Evolutionary conservation across 495 filamentous ascomycete species (phyloP).

Genomic region (Symbiotaphrina buchneri): DNA sequence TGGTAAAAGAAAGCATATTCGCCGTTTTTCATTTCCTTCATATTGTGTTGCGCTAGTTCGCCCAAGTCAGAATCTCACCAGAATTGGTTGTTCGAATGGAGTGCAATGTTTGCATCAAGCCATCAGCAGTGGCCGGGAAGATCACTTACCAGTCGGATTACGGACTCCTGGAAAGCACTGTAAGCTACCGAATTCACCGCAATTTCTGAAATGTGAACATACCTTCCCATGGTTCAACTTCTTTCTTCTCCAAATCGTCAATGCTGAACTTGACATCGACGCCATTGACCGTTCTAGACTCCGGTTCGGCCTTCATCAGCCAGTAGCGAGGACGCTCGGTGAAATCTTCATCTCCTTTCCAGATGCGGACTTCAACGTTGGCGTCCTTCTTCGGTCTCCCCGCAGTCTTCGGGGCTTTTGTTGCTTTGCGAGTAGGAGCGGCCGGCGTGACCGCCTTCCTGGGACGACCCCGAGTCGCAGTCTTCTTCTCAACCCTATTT

Average conservation of each 20-base stretch:
- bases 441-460: too few relatives aligned
- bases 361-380: too few relatives aligned
- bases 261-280: slow-evolving; percentile 85
- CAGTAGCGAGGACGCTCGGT: too few relatives aligned
- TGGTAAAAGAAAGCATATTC: slow-evolving; percentile 96
- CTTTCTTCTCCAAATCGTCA: slow-evolving; percentile 51
- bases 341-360: too few relatives aligned
- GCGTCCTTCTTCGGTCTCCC: too few relatives aligned
- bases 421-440: too few relatives aligned
- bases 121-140: too few relatives aligned
- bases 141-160: slow-evolving; percentile 25
- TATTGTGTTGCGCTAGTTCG: slow-evolving; percentile 52
- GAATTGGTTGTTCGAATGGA: too few relatives aligned
- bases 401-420: too few relatives aligned
- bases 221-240: slow-evolving; percentile 84
- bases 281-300: slow-evolving; percentile 66
- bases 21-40: slow-evolving; percentile 74
- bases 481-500: too few relatives aligned
- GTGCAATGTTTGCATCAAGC: too few relatives aligned
- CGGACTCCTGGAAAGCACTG: slow-evolving; percentile 23
- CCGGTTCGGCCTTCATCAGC: slow-evolving; percentile 92
- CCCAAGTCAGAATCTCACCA: neutral
- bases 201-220: slow-evolving; percentile 5
- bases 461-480: too few relatives aligned
- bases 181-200: slow-evolving; percentile 9